Evolutionary conservation across 177 flowering plant species (phyloP).

Genomic region (Telopea speciosissima): DNA sequence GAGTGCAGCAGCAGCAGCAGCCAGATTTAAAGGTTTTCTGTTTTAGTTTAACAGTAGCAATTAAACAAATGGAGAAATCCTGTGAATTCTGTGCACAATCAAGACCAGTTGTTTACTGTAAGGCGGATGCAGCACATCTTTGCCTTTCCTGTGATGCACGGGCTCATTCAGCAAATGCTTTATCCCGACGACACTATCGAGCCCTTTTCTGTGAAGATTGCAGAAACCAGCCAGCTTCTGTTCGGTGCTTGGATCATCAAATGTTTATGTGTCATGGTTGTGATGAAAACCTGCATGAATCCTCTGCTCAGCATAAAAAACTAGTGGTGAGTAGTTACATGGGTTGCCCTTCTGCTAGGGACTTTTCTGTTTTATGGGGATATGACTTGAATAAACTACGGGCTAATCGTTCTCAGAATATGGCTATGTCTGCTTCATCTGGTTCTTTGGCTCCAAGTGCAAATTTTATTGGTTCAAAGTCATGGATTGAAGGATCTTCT

Average conservation of each 20-base stretch:
- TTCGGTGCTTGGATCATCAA: slow-evolving; percentile 48
- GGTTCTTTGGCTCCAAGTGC: slow-evolving; percentile 12
- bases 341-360: slow-evolving; percentile 68
- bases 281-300: slow-evolving; percentile 37
- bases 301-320: slow-evolving; percentile 35
- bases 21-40: background rate
- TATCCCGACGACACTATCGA: slow-evolving; percentile 50
- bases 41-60: background rate
- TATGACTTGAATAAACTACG: slow-evolving; percentile 31
- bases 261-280: slow-evolving; percentile 52
- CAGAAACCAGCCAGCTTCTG: slow-evolving; percentile 30
- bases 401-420: slow-evolving; percentile 6
- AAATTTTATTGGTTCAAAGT: slow-evolving; percentile 5
- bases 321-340: slow-evolving; percentile 32
- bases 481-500: slow-evolving; percentile 11
- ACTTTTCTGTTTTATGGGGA: slow-evolving; percentile 63
- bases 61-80: slow-evolving; percentile 38
- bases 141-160: slow-evolving; percentile 68
- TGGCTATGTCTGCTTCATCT: slow-evolving; percentile 13
- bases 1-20: no score
- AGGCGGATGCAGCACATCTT: slow-evolving; percentile 62
- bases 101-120: slow-evolving; percentile 59
- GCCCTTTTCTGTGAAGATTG: slow-evolving; percentile 55
- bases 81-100: slow-evolving; percentile 59
- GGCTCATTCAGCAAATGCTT: slow-evolving; percentile 69